These are phyloP conservation scores for Solanum sejunctum DNA, from an alignment of 257 asterid genomes.

Conservation along the genomic window DNA sequence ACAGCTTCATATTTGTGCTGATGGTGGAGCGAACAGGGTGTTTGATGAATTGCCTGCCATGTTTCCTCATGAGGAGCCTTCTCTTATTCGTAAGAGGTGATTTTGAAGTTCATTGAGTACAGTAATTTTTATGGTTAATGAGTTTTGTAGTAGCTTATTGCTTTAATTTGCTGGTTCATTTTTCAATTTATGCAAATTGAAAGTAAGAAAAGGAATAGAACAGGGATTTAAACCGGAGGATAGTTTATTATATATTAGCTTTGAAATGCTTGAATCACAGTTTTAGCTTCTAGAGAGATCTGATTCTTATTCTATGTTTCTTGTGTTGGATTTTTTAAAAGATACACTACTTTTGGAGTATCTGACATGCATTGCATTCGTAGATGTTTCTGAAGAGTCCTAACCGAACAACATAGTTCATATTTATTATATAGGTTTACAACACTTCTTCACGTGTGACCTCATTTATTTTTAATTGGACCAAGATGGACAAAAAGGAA, in stretches of 20 bases:
- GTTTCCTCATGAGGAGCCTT: slow-evolving; percentile 47
- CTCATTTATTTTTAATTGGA: background rate
- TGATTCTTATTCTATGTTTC: background rate
- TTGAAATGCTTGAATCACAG: background rate
- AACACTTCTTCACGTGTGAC: background rate
- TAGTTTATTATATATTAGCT: background rate
- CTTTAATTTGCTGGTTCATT: background rate
- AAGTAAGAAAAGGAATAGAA: background rate
- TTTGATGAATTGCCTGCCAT: slow-evolving; percentile 71
- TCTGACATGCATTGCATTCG: background rate
- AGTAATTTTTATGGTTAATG: background rate
- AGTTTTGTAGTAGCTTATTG: background rate
- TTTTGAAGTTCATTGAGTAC: background rate
- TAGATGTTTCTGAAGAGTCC: background rate
- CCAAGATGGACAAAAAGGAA: background rate
- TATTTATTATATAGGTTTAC: background rate
- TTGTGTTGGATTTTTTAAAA: background rate
- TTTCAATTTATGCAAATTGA: background rate
- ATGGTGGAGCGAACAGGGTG: slow-evolving; percentile 88
- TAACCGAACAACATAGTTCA: background rate
- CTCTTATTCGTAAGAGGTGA: slow-evolving; percentile 57
- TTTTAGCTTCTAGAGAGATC: background rate
- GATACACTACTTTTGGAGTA: background rate
- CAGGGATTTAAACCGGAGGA: background rate
- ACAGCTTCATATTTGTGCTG: slow-evolving; percentile 68